A percentile compares a stretch with the other conserved stretches of the same genome.
These are phyloP conservation scores for Anacardium occidentale DNA, from an alignment of 345 rosid species.

Conservation along the genomic window DNA sequence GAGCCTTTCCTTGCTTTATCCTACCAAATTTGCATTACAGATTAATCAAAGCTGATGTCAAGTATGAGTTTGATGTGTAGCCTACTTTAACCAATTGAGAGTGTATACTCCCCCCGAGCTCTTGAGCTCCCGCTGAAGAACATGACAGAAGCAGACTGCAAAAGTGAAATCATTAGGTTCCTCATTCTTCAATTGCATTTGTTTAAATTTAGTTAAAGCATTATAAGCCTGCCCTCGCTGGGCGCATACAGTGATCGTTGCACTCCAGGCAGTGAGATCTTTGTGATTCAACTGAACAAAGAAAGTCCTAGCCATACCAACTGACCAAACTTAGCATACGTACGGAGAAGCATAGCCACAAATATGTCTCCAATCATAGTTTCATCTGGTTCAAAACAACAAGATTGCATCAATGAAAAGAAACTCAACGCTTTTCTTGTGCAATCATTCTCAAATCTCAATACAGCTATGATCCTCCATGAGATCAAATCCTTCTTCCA, in stretches of 20 bases:
- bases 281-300: slow-evolving; percentile 24
- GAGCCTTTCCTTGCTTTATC: slow-evolving; percentile 21
- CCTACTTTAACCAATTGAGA: slow-evolving; percentile 8
- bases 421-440: slow-evolving; percentile 19
- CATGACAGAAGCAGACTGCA: slow-evolving; percentile 29
- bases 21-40: slow-evolving; percentile 38
- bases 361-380: slow-evolving; percentile 9
- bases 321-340: slow-evolving; percentile 24
- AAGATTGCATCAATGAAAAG: slow-evolving; percentile 21
- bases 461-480: slow-evolving; percentile 21
- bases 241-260: slow-evolving; percentile 27
- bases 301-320: slow-evolving; percentile 22
- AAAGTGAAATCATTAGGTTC: slow-evolving; percentile 32
- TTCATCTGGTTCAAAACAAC: slow-evolving; percentile 17
- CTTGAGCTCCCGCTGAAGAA: slow-evolving; percentile 30
- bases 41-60: slow-evolving; percentile 32
- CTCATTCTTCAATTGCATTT: slow-evolving; percentile 28
- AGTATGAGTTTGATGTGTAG: slow-evolving; percentile 19
- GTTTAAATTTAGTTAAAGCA: slow-evolving; percentile 25
- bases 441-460: slow-evolving; percentile 17
- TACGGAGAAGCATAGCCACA: slow-evolving; percentile 26
- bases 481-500: slow-evolving; percentile 25
- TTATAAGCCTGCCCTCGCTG: slow-evolving; percentile 22
- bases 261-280: slow-evolving; percentile 36
- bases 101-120: slow-evolving; percentile 29